Percentiles rank a stretch among this genome's conserved stretches.
Evolutionary conservation across 139 green algal genomes (phyloP).

Genomic region (Volvox reticuliferus): DNA sequence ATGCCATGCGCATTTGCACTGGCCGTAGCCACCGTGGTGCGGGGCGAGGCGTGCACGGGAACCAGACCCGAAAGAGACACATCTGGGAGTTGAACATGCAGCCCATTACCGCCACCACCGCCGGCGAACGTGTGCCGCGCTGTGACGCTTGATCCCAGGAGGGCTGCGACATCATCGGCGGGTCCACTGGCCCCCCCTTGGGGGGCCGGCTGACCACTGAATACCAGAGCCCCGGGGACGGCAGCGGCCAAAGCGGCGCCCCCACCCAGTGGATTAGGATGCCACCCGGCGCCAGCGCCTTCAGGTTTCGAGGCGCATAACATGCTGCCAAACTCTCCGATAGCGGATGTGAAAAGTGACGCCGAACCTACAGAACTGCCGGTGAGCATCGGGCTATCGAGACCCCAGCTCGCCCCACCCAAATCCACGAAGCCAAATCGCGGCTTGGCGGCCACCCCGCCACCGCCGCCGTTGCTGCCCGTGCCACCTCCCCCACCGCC

Average conservation of each 20-base stretch:
- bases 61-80: not conserved
- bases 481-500: not conserved
- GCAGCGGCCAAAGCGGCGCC: not conserved
- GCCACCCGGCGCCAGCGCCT: not conserved
- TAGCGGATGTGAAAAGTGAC: constrained; percentile 19
- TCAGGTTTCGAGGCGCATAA: not conserved
- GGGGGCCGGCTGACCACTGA: not conserved
- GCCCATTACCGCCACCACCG: not conserved
- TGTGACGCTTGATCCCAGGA: not conserved
- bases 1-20: not conserved
- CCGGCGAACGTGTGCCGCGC: not conserved
- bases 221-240: not conserved
- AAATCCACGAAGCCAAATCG: constrained; percentile 50
- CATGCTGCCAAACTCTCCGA: constrained; percentile 24
- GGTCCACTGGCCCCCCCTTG: not conserved
- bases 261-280: not conserved
- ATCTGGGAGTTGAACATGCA: not conserved
- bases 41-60: not conserved
- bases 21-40: not conserved
- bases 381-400: constrained; percentile 38
- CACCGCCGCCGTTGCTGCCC: not conserved
- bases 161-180: not conserved
- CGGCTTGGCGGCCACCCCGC: not conserved
- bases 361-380: not conserved
- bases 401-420: constrained; percentile 45